phyloP scores from a whole-genome alignment of 108 stramenopile species.

The Cyclotella sp. region DNA sequence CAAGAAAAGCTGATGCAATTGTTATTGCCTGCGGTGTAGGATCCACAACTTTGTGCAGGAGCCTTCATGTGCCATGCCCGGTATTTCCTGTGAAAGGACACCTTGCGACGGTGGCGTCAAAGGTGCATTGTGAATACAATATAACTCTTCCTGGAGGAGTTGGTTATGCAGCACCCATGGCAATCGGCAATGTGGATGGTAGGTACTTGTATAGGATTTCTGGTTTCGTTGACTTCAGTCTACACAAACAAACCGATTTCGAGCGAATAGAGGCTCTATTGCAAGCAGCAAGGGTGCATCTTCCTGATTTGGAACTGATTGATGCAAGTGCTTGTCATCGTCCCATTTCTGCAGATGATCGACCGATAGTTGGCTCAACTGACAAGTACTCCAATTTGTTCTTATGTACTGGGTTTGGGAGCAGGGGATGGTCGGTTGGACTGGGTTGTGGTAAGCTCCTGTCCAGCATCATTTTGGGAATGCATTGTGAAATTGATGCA shows the following conservation, averaged over 20 bases:
- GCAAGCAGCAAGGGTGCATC: constrained; percentile 27
- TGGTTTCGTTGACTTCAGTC: constrained; percentile 47
- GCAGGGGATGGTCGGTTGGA: constrained; percentile 46
- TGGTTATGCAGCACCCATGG: constrained; percentile 50
- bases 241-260: constrained; percentile 15
- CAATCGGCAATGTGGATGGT: constrained; percentile 15
- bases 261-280: constrained; percentile 40
- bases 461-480: constrained; percentile 32
- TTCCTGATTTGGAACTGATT: constrained; percentile 36
- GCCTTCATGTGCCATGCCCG: constrained; percentile 33
- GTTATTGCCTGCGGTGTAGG: constrained; percentile 34
- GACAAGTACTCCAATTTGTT: constrained; percentile 24
- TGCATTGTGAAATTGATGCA: constrained; percentile 38
- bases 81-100: constrained; percentile 45
- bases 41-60: constrained; percentile 37
- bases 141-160: constrained; percentile 41
- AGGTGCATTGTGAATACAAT: constrained; percentile 23
- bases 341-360: constrained; percentile 44
- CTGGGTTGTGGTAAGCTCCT: constrained; percentile 38
- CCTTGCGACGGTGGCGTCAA: constrained; percentile 37
- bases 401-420: constrained; percentile 37
- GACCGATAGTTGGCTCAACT: constrained; percentile 33
- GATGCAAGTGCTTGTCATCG: constrained; percentile 48
- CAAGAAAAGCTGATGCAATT: constrained; percentile 32
- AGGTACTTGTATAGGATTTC: constrained; percentile 37